Percentiles rank a stretch among this genome's conserved stretches.
Conservation (phyloP, 2,329 filamentous ascomycete genomes). For the Talaromyces sp. region DNA sequence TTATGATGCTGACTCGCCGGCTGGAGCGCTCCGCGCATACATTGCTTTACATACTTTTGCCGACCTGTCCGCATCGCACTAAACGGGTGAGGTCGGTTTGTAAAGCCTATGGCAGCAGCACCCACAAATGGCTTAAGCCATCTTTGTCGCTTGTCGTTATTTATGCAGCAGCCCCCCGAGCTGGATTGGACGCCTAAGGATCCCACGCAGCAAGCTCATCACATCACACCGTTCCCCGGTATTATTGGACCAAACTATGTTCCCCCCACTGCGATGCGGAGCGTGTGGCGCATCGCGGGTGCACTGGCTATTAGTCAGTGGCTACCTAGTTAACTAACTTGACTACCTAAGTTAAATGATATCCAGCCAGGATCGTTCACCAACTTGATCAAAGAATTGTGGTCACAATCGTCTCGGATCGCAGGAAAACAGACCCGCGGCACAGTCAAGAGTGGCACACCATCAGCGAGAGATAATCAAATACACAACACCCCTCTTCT, state of each 20-base stretch:
- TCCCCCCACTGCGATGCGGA: slow-evolving; percentile 17
- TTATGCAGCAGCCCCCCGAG: slow-evolving; percentile 7
- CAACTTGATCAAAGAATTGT: background rate
- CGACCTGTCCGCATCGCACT: background rate
- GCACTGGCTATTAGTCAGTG: too few species aligned
- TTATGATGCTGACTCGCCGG: background rate
- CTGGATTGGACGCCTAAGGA: slow-evolving; percentile 7
- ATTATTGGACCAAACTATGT: slow-evolving; percentile 16
- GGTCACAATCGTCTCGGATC: background rate
- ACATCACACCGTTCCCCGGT: slow-evolving; percentile 19
- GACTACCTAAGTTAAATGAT: too few species aligned
- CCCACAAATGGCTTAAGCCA: background rate
- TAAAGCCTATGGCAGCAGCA: background rate
- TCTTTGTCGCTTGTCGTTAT: slow-evolving; percentile 13
- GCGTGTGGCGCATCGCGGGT: slow-evolving; percentile 15
- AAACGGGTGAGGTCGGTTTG: background rate
- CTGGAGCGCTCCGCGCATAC: slow-evolving; percentile 4
- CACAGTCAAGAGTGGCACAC: background rate
- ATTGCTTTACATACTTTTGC: slow-evolving; percentile 1
- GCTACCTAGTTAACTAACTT: too few species aligned
- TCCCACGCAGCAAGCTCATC: slow-evolving; percentile 20
- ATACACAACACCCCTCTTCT: background rate
- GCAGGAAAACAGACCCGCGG: background rate
- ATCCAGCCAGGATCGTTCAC: slow-evolving; percentile 9
- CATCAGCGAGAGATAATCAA: background rate